These are phyloP conservation scores for Phlebiopsis gigantea DNA, from an alignment of 768 basidiomycete species.

Conservation along the genomic window DNA sequence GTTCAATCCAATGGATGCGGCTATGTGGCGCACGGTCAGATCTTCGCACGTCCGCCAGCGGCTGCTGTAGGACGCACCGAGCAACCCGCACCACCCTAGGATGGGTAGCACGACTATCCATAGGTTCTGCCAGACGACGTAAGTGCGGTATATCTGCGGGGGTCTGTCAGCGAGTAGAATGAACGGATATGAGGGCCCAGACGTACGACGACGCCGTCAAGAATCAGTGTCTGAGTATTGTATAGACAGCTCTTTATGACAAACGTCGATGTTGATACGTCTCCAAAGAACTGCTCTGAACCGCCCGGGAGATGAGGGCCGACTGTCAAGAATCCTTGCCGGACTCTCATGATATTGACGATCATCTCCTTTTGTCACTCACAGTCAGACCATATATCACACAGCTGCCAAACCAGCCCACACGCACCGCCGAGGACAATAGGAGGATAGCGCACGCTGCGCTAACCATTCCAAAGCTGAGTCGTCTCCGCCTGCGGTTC, in stretches of 20 bases:
- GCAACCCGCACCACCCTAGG: constrained; percentile 7
- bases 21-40: constrained; percentile 9
- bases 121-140: constrained; percentile 8
- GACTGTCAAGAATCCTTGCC: constrained; percentile 9
- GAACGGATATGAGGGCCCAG: background rate
- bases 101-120: constrained; percentile 5
- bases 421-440: constrained; percentile 17
- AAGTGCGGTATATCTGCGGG: constrained; percentile 10
- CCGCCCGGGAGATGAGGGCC: constrained; percentile 12
- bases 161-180: background rate
- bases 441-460: constrained; percentile 15
- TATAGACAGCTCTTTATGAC: constrained; percentile 18
- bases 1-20: constrained; percentile 17
- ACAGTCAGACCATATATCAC: background rate
- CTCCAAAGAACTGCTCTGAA: constrained; percentile 6
- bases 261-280: constrained; percentile 12
- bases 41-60: background rate
- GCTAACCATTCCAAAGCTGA: constrained; percentile 15
- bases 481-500: constrained; percentile 11
- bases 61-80: background rate
- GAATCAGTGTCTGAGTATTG: constrained; percentile 17
- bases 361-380: constrained; percentile 15
- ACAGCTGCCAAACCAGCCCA: background rate
- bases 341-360: constrained; percentile 11
- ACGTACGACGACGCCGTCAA: constrained; percentile 21